These are phyloP conservation scores for Dipteronia dyeriana DNA, from an alignment of 345 rosid genomes.

Conservation along the genomic window DNA sequence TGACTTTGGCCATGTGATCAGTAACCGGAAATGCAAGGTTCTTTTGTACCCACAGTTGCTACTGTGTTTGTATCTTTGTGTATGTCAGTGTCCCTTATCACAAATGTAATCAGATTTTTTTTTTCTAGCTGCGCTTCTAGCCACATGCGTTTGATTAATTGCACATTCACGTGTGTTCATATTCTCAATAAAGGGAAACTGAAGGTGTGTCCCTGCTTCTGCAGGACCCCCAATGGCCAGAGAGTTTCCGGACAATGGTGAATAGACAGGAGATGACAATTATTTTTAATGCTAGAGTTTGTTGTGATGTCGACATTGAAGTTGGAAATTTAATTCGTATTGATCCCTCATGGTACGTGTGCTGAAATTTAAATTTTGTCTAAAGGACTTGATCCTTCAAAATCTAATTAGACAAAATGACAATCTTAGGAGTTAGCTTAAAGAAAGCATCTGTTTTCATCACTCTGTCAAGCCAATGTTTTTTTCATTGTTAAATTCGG, in stretches of 20 bases:
- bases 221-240: conserved; percentile 40
- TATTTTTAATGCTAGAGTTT: conserved; percentile 76
- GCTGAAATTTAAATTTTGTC: neutral
- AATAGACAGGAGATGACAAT: conserved; percentile 43
- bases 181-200: neutral
- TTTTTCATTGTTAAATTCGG: neutral
- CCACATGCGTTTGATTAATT: neutral
- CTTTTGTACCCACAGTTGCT: neutral
- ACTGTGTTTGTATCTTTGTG: neutral
- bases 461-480: neutral
- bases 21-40: neutral
- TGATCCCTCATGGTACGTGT: conserved; percentile 63
- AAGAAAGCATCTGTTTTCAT: conserved; percentile 7
- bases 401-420: neutral
- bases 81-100: neutral
- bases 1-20: neutral
- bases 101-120: neutral
- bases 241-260: conserved; percentile 26
- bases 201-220: conserved; percentile 23
- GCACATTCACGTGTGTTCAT: neutral
- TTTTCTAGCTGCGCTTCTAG: neutral
- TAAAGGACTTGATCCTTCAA: neutral
- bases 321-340: conserved; percentile 64
- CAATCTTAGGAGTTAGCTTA: neutral
- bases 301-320: conserved; percentile 77